Conservation (phyloP, 1,284 basidiomycete species). For the Ceratobasidium sp. region DNA sequence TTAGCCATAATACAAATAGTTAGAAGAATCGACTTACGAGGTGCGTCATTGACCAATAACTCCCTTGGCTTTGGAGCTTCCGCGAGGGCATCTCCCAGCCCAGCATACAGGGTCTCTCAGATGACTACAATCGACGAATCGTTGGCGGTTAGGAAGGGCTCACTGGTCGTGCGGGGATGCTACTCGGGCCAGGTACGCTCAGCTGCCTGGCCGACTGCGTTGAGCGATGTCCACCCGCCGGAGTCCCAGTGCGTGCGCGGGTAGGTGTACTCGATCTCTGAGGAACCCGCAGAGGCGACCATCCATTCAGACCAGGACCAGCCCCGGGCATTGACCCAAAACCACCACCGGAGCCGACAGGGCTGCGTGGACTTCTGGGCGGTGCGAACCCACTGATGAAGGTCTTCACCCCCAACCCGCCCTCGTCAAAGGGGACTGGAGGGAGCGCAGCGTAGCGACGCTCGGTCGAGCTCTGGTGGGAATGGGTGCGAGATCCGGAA, state of each 20-base stretch:
- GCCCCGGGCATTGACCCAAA: constrained; percentile 45
- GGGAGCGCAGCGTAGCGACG: constrained; percentile 52
- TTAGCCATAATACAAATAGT: not conserved
- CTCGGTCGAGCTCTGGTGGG: constrained; percentile 41
- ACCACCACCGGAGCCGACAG: constrained; percentile 13
- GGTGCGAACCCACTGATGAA: constrained; percentile 34
- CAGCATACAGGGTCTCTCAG: constrained; percentile 84
- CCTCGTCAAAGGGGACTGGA: constrained; percentile 51
- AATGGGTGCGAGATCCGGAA: constrained; percentile 16
- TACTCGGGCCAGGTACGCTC: constrained; percentile 27
- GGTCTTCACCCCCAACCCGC: not conserved
- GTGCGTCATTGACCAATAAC: constrained; percentile 70
- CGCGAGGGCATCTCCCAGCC: constrained; percentile 75
- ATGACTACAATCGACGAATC: constrained; percentile 78
- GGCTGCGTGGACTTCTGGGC: constrained; percentile 35
- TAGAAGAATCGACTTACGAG: constrained; percentile 56
- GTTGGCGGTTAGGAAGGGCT: constrained; percentile 59
- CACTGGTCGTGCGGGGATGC: constrained; percentile 50
- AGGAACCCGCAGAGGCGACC: constrained; percentile 31
- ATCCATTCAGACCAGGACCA: constrained; percentile 35
- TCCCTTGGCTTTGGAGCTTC: constrained; percentile 64
- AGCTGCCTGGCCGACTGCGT: constrained; percentile 34
- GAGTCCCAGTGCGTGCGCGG: constrained; percentile 53
- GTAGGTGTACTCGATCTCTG: constrained; percentile 46
- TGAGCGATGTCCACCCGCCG: constrained; percentile 6